Percentiles rank a stretch among this genome's conserved stretches.
Evolutionary conservation across 1,284 basidiomycete genomes (phyloP).

Genomic region (Hortiboletus rubellus): DNA sequence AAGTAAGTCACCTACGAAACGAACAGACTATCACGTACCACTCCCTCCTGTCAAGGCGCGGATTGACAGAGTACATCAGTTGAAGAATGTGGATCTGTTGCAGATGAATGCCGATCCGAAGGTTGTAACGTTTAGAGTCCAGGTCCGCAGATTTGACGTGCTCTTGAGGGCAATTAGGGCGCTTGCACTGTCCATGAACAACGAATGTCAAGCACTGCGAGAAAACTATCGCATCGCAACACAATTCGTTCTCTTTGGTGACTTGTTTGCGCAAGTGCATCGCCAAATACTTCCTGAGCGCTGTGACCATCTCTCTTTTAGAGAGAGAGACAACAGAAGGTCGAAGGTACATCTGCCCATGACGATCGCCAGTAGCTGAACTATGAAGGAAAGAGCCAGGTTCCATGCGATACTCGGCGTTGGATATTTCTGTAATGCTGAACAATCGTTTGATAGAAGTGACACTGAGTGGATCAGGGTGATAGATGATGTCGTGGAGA

Average conservation of each 20-base stretch:
- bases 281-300: constrained; percentile 27
- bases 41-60: background rate
- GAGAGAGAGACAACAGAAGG: background rate
- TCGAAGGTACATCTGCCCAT: constrained; percentile 1
- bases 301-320: constrained; percentile 5
- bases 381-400: too few species aligned
- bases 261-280: constrained; percentile 34
- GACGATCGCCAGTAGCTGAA: too few species aligned
- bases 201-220: constrained; percentile 43
- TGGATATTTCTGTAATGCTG: too few species aligned
- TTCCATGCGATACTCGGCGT: too few species aligned
- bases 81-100: constrained; percentile 51
- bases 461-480: constrained; percentile 29
- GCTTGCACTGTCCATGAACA: constrained; percentile 38
- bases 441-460: constrained; percentile 32
- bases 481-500: constrained; percentile 32
- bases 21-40: too few species aligned
- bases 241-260: constrained; percentile 37
- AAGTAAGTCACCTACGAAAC: too few species aligned
- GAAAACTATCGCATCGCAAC: constrained; percentile 35
- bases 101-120: constrained; percentile 44
- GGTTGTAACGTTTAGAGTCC: constrained; percentile 37
- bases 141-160: constrained; percentile 36
- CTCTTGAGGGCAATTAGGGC: constrained; percentile 38
- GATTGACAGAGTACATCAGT: constrained; percentile 21